These are phyloP conservation scores for Grammothele lineata DNA, from an alignment of 768 basidiomycete genomes.

Conservation along the genomic window DNA sequence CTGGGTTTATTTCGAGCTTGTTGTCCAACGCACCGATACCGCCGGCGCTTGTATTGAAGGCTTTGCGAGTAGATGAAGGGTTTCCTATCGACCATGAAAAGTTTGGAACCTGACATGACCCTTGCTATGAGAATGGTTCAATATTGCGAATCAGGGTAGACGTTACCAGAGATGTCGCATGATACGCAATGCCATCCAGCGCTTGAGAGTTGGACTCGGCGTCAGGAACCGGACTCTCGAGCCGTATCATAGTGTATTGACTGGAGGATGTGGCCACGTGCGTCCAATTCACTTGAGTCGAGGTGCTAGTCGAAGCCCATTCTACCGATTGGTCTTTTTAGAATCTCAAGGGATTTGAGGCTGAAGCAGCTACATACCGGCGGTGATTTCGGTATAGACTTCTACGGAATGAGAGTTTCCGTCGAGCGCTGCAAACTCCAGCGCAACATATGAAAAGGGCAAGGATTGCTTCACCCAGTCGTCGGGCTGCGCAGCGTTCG, in stretches of 20 bases:
- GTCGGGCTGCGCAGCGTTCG: constrained; percentile 29
- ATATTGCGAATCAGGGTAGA: too few relatives aligned
- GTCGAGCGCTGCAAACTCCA: constrained; percentile 29
- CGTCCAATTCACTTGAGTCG: not conserved
- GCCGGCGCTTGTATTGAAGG: not conserved
- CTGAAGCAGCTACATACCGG: constrained; percentile 16
- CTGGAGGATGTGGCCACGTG: not conserved
- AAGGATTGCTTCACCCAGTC: constrained; percentile 35
- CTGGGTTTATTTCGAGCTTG: too few relatives aligned
- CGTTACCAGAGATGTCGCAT: not conserved
- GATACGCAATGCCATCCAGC: not conserved
- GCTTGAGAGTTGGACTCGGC: not conserved
- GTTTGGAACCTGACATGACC: not conserved
- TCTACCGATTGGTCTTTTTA: too few relatives aligned
- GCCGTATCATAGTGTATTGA: not conserved
- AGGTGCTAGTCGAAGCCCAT: not conserved
- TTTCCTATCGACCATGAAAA: not conserved
- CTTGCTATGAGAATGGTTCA: not conserved
- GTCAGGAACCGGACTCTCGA: not conserved
- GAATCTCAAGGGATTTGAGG: too few relatives aligned
- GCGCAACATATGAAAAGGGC: constrained; percentile 35
- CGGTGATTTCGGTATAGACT: constrained; percentile 37
- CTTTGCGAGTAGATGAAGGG: not conserved
- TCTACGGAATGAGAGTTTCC: constrained; percentile 30
- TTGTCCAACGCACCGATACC: not conserved